These are phyloP conservation scores for Pleurotus tuoliensis DNA, from an alignment of 768 basidiomycete genomes.

Conservation along the genomic window DNA sequence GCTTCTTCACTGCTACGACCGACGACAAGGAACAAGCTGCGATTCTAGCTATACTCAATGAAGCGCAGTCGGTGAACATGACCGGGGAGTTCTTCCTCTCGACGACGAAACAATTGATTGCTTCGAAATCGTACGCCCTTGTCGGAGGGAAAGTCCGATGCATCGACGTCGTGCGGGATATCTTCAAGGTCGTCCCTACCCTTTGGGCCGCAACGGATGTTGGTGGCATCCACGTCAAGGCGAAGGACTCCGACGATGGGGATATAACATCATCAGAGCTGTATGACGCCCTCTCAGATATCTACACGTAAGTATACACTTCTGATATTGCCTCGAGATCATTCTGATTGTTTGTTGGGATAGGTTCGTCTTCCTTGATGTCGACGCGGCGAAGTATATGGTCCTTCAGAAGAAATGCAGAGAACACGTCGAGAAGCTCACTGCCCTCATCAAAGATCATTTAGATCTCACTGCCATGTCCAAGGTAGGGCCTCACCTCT, in stretches of 20 bases:
- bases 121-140: slow-evolving; percentile 47
- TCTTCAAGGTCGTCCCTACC: slow-evolving; percentile 61
- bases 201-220: slow-evolving; percentile 69
- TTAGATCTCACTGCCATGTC: slow-evolving; percentile 37
- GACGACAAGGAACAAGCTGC: slow-evolving; percentile 44
- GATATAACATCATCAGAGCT: slow-evolving; percentile 59
- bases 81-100: slow-evolving; percentile 63
- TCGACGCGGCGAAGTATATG: slow-evolving; percentile 57
- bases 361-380: slow-evolving; percentile 76
- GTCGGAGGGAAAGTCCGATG: slow-evolving; percentile 48
- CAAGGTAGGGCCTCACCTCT: slow-evolving; percentile 30
- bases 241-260: slow-evolving; percentile 47
- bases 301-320: slow-evolving; percentile 56
- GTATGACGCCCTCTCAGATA: slow-evolving; percentile 60
- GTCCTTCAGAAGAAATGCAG: slow-evolving; percentile 48
- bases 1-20: slow-evolving; percentile 59
- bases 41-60: slow-evolving; percentile 45
- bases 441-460: slow-evolving; percentile 51
- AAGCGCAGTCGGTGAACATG: slow-evolving; percentile 42
- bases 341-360: background rate
- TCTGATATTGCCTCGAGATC: background rate
- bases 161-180: slow-evolving; percentile 67
- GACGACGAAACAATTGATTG: slow-evolving; percentile 57
- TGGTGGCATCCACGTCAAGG: slow-evolving; percentile 71
- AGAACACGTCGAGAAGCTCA: slow-evolving; percentile 48